Conservation (phyloP, 768 basidiomycete species). For the Mycena rebaudengoi region DNA sequence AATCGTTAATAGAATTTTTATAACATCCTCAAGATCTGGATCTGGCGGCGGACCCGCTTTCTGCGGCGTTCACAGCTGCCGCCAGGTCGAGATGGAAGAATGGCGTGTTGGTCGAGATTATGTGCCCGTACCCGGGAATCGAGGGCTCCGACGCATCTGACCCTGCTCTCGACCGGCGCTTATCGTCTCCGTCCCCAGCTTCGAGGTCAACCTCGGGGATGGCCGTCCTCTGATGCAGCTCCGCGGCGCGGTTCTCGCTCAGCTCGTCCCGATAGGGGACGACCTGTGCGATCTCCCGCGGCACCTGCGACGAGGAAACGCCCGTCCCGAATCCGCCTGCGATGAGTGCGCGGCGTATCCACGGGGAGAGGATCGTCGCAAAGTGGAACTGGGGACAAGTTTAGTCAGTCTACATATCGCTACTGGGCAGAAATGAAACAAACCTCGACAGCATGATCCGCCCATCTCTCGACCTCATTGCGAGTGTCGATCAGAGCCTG, state of each 20-base stretch:
- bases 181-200: slow-evolving; percentile 44
- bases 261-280: slow-evolving; percentile 67
- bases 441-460: slow-evolving; percentile 77
- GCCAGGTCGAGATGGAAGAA: slow-evolving; percentile 93
- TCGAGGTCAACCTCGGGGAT: slow-evolving; percentile 37
- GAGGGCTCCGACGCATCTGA: slow-evolving; percentile 17
- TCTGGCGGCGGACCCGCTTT: slow-evolving; percentile 43
- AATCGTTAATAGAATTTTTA: too few relatives aligned
- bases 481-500: slow-evolving; percentile 93
- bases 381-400: slow-evolving; percentile 82
- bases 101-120: slow-evolving; percentile 68
- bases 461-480: slow-evolving; percentile 88
- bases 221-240: slow-evolving; percentile 36
- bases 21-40: not conserved
- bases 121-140: slow-evolving; percentile 37
- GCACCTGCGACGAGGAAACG: slow-evolving; percentile 44
- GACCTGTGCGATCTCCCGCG: slow-evolving; percentile 78
- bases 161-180: slow-evolving; percentile 28
- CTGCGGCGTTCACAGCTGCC: slow-evolving; percentile 75
- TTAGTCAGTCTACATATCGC: not conserved
- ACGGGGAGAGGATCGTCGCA: slow-evolving; percentile 88
- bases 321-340: slow-evolving; percentile 93
- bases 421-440: not conserved
- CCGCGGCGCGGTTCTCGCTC: slow-evolving; percentile 34
- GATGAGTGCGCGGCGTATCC: slow-evolving; percentile 89